Base-by-base conservation (phyloP, 225 moss, liverwort and hornwort genomes). In the Asterella californica region DNA sequence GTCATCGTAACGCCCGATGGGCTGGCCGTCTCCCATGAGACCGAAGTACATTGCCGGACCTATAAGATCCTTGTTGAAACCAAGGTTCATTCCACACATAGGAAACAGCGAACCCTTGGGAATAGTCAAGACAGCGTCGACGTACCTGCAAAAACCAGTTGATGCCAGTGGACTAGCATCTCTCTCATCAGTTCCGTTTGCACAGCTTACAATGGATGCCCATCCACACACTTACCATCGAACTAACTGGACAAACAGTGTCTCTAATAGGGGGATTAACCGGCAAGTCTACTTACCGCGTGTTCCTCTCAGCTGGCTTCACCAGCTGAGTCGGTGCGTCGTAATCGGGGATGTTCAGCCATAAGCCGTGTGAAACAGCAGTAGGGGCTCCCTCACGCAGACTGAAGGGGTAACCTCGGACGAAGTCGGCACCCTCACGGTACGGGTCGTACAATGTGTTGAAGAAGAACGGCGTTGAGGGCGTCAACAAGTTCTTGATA, bases 381-480 rank as follows among this genome's bases (percentile, higher is more conserved):
- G 97, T 94, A 9, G 94, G 86, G 49, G 92, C 91, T 66, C 97
- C 97, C 77, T 97, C 97, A 1, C 97, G 91, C 59, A 93, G 78
- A 78, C 97, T 97, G 87, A 97, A 97, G 46, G 97, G 97, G 70
- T 97, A 97, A 19, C 97, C 97, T 0, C 97, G 97, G 10, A 97
- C 97, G 70, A 97, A 97, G 83, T 97, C 97, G 0, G 97, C 90
- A 1, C 97, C 97, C 17, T 83, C 82, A 10, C 92, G 89, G 68
- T 82, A 97, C 0, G 97, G 97, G 83, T 97, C 97, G 72, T 97
- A 96, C 73, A 96, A 79, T 0, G 96, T 96, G 77, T 96, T 96
- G 64, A 96, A 96, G 80, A 96, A 96, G 76, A 87, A 90, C 0
- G 97, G 97, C 29, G 97, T 92, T 30, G 93, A 87, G 0, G 97